Evolutionary conservation across 371 early-diverging fungal species (phyloP).

Genomic region (Rhizomucor miehei): DNA sequence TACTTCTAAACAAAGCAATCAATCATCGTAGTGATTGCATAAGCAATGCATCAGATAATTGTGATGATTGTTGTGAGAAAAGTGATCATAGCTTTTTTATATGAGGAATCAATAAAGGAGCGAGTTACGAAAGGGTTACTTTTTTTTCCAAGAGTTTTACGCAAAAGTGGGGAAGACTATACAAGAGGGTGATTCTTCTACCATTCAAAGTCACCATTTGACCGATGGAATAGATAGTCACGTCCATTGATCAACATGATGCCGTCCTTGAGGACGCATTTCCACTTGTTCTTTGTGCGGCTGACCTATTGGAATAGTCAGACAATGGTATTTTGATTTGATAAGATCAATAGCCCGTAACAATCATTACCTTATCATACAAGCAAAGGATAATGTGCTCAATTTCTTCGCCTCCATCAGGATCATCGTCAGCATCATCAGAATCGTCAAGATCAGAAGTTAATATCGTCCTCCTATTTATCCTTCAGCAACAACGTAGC

Average conservation of each 20-base stretch:
- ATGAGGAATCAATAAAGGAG: background rate
- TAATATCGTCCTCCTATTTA: slow-evolving; percentile 70
- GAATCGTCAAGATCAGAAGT: slow-evolving; percentile 84
- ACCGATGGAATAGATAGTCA: slow-evolving; percentile 92
- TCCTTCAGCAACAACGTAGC: background rate
- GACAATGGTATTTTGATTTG: no score
- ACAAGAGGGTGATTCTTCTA: slow-evolving; percentile 24
- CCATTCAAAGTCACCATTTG: slow-evolving; percentile 95
- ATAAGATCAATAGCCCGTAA: background rate
- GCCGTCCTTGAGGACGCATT: slow-evolving; percentile 93
- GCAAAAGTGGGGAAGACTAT: background rate
- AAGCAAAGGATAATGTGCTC: slow-evolving; percentile 91
- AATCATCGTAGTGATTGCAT: background rate
- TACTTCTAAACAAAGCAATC: background rate
- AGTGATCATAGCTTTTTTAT: background rate
- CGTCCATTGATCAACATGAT: slow-evolving; percentile 92
- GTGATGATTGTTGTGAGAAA: background rate
- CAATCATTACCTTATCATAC: slow-evolving; percentile 81
- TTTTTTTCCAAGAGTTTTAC: background rate
- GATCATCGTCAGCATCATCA: slow-evolving; percentile 72
- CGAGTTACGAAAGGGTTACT: background rate
- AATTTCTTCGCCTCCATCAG: slow-evolving; percentile 75
- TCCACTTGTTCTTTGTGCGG: slow-evolving; percentile 97
- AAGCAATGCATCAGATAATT: background rate
- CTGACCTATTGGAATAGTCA: slow-evolving; percentile 50